These are phyloP conservation scores for Tetracentron sinense DNA, from an alignment of 164 flowering plant species.

Conservation along the genomic window DNA sequence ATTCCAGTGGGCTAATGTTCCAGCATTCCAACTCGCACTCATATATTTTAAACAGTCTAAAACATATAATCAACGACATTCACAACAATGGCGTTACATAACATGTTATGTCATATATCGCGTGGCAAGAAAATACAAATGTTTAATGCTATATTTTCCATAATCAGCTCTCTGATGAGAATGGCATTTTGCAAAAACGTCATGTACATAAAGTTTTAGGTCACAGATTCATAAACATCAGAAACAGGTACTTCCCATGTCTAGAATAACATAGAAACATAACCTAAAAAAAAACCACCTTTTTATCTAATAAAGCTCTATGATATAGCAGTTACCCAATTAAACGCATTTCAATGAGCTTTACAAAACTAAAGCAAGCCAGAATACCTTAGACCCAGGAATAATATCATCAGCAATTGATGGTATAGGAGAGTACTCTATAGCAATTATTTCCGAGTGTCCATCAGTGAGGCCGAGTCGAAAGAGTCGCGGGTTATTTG, in stretches of 20 bases:
- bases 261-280: too few relatives aligned
- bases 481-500: slow-evolving; percentile 46
- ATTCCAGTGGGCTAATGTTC: not conserved
- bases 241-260: too few relatives aligned
- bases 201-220: too few relatives aligned
- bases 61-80: too few relatives aligned
- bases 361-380: not conserved
- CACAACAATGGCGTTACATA: too few relatives aligned
- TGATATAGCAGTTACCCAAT: not conserved
- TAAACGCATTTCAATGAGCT: not conserved
- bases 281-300: not conserved
- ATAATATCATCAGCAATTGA: slow-evolving; percentile 57
- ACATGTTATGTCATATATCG: too few relatives aligned
- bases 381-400: slow-evolving; percentile 83
- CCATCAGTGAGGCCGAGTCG: slow-evolving; percentile 78
- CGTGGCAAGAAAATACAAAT: not conserved
- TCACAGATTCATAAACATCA: too few relatives aligned
- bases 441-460: slow-evolving; percentile 54
- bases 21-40: too few relatives aligned
- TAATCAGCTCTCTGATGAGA: not conserved
- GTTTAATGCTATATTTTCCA: not conserved
- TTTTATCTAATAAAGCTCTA: not conserved
- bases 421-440: slow-evolving; percentile 61
- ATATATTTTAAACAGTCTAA: too few relatives aligned
- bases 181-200: not conserved